These are phyloP conservation scores for Cylindricascospora bacillispora DNA, from an alignment of 1,139 yeast species.

Conservation along the genomic window DNA sequence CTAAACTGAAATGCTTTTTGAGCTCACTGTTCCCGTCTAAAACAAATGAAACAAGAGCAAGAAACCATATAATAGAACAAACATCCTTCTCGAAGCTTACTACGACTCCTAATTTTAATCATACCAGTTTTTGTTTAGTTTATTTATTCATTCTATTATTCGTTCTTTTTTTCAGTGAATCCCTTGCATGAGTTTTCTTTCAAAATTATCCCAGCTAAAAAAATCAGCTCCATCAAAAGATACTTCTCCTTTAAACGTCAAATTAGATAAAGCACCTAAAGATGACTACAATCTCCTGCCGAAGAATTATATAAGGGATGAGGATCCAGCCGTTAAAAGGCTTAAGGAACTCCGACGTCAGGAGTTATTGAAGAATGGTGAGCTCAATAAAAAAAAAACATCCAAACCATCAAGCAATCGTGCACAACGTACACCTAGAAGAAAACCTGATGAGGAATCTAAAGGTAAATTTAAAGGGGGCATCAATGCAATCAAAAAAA, in stretches of 20 bases:
- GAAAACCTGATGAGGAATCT: conserved; percentile 8
- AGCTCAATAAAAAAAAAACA: conserved; percentile 5
- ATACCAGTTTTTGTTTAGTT: too few species aligned
- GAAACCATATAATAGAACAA: too few species aligned
- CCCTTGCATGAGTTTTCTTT: conserved; percentile 13
- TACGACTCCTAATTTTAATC: too few species aligned
- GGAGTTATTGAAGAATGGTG: conserved; percentile 33
- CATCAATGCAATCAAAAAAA: conserved; percentile 6
- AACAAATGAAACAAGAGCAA: too few species aligned
- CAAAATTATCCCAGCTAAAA: conserved; percentile 8
- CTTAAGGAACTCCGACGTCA: conserved; percentile 52
- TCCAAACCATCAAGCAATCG: neutral
- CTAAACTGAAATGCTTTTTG: too few species aligned
- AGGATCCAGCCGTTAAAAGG: conserved; percentile 36
- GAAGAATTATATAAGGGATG: conserved; percentile 20
- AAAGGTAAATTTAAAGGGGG: conserved; percentile 14
- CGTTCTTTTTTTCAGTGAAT: too few species aligned
- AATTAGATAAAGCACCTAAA: too few species aligned
- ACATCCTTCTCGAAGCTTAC: too few species aligned
- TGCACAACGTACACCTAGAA: conserved; percentile 6
- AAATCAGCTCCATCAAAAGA: conserved; percentile 6
- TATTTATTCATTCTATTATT: too few species aligned
- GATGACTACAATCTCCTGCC: too few species aligned
- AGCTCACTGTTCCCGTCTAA: too few species aligned
- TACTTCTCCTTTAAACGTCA: too few species aligned